Percentiles rank a stretch among this genome's conserved stretches.
Evolutionary conservation across 140 eudicot species (phyloP).

Genomic region (Ambrosia hybrid): DNA sequence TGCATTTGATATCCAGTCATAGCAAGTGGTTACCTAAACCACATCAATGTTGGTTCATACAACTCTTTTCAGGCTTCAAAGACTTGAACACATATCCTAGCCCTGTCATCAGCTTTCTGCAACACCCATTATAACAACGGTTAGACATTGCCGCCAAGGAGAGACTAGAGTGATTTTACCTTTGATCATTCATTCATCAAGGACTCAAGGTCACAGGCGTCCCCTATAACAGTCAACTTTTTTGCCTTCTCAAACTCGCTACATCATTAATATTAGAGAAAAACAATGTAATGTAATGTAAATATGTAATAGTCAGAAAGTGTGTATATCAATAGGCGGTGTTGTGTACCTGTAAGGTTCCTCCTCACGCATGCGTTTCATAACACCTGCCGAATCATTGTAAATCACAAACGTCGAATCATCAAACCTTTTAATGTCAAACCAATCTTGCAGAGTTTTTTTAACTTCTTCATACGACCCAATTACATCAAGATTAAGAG

Average conservation of each 20-base stretch:
- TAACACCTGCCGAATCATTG: slow-evolving; percentile 50
- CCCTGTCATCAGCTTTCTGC: no score
- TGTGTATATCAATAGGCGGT: background rate
- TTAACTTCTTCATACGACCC: slow-evolving; percentile 58
- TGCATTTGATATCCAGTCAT: no score
- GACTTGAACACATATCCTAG: background rate
- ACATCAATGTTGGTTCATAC: background rate
- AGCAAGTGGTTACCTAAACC: no score
- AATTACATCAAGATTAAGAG: slow-evolving; percentile 59
- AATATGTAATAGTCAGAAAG: no score
- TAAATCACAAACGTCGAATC: slow-evolving; percentile 43
- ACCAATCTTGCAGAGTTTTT: slow-evolving; percentile 47
- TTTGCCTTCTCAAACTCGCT: no score
- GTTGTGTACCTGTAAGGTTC: slow-evolving; percentile 53
- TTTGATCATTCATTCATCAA: no score
- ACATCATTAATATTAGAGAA: slow-evolving; percentile 3
- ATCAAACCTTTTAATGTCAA: slow-evolving; percentile 51
- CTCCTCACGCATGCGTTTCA: slow-evolving; percentile 43
- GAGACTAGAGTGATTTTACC: no score
- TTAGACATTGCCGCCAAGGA: no score
- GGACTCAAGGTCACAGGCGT: no score
- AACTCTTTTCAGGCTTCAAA: background rate
- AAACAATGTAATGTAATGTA: no score
- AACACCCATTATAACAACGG: no score
- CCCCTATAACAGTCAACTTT: no score